Evolutionary conservation across 2,329 filamentous ascomycete species (phyloP).

Genomic region (Camillea tinctor): DNA sequence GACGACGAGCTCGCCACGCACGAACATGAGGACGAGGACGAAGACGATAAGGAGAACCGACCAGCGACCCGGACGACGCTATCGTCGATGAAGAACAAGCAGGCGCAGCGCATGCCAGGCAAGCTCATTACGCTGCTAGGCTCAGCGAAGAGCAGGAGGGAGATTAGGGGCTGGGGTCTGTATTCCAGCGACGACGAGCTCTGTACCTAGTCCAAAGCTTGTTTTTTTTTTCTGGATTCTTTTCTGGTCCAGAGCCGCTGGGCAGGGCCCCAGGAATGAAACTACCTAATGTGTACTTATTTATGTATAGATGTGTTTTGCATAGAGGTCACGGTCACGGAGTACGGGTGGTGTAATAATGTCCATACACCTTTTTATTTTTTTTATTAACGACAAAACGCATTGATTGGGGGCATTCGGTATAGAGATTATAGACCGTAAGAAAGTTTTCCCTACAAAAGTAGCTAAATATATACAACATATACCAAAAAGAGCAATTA

Average conservation of each 20-base stretch:
- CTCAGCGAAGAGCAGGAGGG: conserved; percentile 3
- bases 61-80: conserved; percentile 5
- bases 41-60: neutral
- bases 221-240: neutral
- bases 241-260: too few species aligned
- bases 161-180: neutral
- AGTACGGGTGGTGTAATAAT: too few species aligned
- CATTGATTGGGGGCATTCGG: too few species aligned
- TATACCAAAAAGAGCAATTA: neutral
- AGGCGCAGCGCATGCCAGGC: conserved; percentile 17
- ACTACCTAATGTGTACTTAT: neutral
- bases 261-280: neutral
- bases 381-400: too few species aligned
- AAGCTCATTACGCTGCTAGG: conserved; percentile 13
- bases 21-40: conserved; percentile 17
- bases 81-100: conserved; percentile 10
- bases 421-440: too few species aligned
- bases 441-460: too few species aligned
- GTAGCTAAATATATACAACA: neutral
- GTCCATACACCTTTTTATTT: too few species aligned
- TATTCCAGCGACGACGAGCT: conserved; percentile 20
- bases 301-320: too few species aligned
- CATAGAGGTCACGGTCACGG: too few species aligned
- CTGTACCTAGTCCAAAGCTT: conserved; percentile 14
- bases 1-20: conserved; percentile 3